phyloP scores from a whole-genome alignment of 139 green algal species.

The Chlorella sp. region DNA sequence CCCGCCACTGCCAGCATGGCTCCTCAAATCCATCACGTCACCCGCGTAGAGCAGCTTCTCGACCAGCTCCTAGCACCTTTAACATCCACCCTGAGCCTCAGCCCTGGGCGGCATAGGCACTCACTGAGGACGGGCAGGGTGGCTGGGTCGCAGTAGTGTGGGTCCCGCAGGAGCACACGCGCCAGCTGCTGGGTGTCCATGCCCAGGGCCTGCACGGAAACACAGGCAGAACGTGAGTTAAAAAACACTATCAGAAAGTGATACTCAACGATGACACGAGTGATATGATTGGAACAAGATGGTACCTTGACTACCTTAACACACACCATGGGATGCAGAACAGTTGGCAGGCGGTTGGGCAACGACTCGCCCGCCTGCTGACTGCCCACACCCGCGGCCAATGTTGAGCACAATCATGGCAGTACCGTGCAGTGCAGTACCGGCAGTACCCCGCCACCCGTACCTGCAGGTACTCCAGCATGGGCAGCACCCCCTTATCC shows the following conservation, averaged over 20 bases:
- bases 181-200: slow-evolving; percentile 5
- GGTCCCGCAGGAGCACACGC: neutral
- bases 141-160: neutral
- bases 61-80: neutral
- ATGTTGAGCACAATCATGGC: no score
- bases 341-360: neutral
- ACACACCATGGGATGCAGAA: no score
- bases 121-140: slow-evolving; percentile 15
- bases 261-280: no score
- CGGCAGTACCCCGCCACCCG: neutral
- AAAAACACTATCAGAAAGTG: no score
- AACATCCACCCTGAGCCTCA: neutral
- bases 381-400: no score
- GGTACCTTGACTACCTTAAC: no score
- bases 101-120: neutral
- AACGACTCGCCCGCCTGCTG: neutral
- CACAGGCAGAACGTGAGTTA: neutral
- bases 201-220: slow-evolving; percentile 1
- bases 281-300: no score
- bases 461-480: slow-evolving; percentile 44
- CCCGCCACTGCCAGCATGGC: no score
- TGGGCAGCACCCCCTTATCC: slow-evolving; percentile 35
- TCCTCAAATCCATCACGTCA: no score
- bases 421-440: no score
- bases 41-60: neutral